Base-by-base conservation (phyloP, 768 basidiomycete genomes). In the Filobasidium wieringae region DNA sequence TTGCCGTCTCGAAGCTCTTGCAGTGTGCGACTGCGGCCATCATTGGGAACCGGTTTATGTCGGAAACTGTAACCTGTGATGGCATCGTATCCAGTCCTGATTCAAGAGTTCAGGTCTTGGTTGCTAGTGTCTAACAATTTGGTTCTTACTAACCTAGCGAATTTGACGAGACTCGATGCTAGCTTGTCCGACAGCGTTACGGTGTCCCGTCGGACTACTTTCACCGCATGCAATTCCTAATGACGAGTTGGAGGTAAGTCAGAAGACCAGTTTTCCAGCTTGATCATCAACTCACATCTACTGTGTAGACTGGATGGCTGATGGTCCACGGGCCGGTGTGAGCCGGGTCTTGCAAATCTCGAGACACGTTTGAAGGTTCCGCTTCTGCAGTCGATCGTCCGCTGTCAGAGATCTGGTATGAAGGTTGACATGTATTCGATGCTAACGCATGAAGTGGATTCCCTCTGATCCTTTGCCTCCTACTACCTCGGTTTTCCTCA, bases 301-400 rank as follows among this genome's bases (percentile, higher is more conserved):
- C 61, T 17, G 86, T 81, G 71, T 96, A 96, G 1, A 93, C 90
- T 0, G 92, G 92, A 68, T 93, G 88, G 69, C 90, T 88, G 1
- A 95, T 76, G 11, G 93, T 88, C 88, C 90, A 95, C 8, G 69
- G 60, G 19, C 72, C 74, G 29, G 71, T 66, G 22, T 65, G 57
- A 27, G 64, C 53, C 11, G 63, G 41, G 12, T 67, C 65, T 19
- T 63, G 53, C 36, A 72, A 65, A n/a, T 63, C 53, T 29, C 67
- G 61, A 8, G 32, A 51, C 12, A 58, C 45, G 11, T 45, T 7
- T 30, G 60, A 39, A 9, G 60, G 31, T 36, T 63, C 62, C 47
- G 64, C 64, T 59, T 60, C 59, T 60, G 37, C 40, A 51, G 2
- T n/a, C 29, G 30, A 41, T 27, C 14, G 40, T 32, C 1, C 52